Percentiles rank a stretch among this genome's conserved stretches.
phyloP scores from a whole-genome alignment of 768 basidiomycete genomes.

The Trametes cinnabarina region DNA sequence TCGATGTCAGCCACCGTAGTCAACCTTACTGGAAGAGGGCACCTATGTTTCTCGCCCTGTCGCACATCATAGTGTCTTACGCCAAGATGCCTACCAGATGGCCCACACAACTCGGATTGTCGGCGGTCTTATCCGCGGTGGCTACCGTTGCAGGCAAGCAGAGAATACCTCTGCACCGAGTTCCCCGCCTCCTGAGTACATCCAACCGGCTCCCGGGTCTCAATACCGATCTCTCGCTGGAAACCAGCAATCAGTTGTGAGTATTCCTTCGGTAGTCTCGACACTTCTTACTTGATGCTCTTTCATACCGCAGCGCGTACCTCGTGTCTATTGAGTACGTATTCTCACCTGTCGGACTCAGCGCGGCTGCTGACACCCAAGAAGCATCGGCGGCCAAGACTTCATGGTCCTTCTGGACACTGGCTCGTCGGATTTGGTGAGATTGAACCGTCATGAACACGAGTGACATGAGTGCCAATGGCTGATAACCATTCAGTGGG shows the following conservation, averaged over 20 bases:
- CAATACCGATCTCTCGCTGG: constrained; percentile 15
- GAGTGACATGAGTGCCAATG: background rate
- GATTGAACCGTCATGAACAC: constrained; percentile 15
- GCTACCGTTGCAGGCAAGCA: background rate
- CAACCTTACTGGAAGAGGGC: no score
- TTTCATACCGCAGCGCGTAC: constrained; percentile 35
- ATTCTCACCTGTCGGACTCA: background rate
- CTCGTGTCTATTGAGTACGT: constrained; percentile 38
- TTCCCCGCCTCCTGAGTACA: constrained; percentile 9
- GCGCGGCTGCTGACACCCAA: constrained; percentile 9
- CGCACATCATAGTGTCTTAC: background rate
- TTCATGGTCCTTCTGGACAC: constrained; percentile 52
- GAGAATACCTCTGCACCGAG: constrained; percentile 15
- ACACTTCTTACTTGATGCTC: background rate
- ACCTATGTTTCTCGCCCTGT: no score
- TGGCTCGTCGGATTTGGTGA: constrained; percentile 56
- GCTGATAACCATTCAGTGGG: constrained; percentile 40
- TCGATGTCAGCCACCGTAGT: background rate
- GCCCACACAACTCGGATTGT: background rate
- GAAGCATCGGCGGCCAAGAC: constrained; percentile 42
- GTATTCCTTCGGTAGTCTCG: constrained; percentile 5
- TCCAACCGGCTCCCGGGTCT: background rate
- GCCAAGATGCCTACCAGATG: background rate
- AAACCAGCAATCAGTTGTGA: constrained; percentile 25
- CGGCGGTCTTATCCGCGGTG: background rate